Base-by-base conservation (phyloP, 2,329 filamentous ascomycete genomes). In the Nemania bipapillata region DNA sequence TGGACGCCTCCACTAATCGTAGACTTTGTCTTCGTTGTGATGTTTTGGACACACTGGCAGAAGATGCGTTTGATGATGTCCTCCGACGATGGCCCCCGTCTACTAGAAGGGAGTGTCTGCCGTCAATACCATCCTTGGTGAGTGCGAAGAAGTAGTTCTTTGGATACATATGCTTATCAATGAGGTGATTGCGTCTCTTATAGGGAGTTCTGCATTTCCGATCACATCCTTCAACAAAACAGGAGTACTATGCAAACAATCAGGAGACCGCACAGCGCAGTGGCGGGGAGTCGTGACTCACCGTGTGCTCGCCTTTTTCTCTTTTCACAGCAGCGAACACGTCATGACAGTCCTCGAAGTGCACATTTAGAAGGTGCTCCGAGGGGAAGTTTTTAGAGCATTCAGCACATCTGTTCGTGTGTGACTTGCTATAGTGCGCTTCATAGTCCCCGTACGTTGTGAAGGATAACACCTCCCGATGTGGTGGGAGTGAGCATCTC, bases 111-210 rank as follows among this genome's bases (percentile, higher is more conserved):
- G 93, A 97, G 50, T 85, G 89, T 59, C 92, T 88, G 55, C 91
- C 91, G 76, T 97, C 95, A 69, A 97, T 92, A n/a, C 96, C 96
- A 70, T 93, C 89, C 72, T 94, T 92, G 2, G 96, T 91, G 60
- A 98, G 88, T 57, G 89, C 89, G 75, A 96, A 97, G 80, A 96
- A 95, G 81, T 94, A 97, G 75, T 92, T 92, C 77, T 88, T 89
- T 11, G 94, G 95, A 77, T 96, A 99, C 81, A 91, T 87, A 80
- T 99, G 96, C 82, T 97, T 97, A 83, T 97, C 94, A 73, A 97
- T 93, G 72, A 97, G 85, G 83, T 99, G 95, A 78, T 93, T 88
- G 37, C 92, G 87, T 52, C 96, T 88, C 80, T 97, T 98, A 76
- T 92, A 90, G 32, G 91, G 90, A 3, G 92, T 94, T 63, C 88